phyloP scores from a whole-genome alignment of 495 filamentous ascomycete species.

The Tuber calosporum region DNA sequence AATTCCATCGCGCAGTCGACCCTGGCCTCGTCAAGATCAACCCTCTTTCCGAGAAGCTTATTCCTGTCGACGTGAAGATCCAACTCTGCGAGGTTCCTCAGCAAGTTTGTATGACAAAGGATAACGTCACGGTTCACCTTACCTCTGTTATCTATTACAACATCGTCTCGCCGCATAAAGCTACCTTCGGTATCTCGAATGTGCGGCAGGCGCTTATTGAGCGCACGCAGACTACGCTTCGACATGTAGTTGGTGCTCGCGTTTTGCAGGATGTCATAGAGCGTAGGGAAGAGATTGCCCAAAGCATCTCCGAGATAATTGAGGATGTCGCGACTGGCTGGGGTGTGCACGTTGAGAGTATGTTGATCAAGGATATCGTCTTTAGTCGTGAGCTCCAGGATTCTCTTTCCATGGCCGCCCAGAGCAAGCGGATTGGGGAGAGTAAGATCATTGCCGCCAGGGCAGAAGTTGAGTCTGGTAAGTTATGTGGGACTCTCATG shows the following conservation, averaged over 20 bases:
- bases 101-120: slow-evolving; percentile 99
- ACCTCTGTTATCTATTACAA: slow-evolving; percentile 99
- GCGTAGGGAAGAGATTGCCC: slow-evolving; percentile 92
- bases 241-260: slow-evolving; percentile 92
- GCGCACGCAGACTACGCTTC: slow-evolving; percentile 95
- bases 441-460: slow-evolving; percentile 95
- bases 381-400: slow-evolving; percentile 95
- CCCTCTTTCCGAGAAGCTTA: slow-evolving; percentile 82
- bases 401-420: slow-evolving; percentile 99
- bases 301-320: slow-evolving; percentile 92
- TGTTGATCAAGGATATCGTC: slow-evolving; percentile 99
- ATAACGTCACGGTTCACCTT: slow-evolving; percentile 89
- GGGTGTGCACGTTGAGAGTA: slow-evolving; percentile 94
- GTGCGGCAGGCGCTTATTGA: slow-evolving; percentile 90
- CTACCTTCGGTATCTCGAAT: slow-evolving; percentile 93
- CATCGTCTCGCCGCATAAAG: slow-evolving; percentile 89
- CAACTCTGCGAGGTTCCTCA: slow-evolving; percentile 90
- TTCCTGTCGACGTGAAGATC: slow-evolving; percentile 96
- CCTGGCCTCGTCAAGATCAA: slow-evolving; percentile 97
- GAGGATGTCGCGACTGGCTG: slow-evolving; percentile 89
- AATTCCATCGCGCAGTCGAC: slow-evolving; percentile 93
- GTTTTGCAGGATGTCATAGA: slow-evolving; percentile 98
- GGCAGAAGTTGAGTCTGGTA: slow-evolving; percentile 88
- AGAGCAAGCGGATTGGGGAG: slow-evolving; percentile 96
- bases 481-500: not conserved